Conservation (phyloP, 257 asterid species). For the Verbascum thapsus region DNA sequence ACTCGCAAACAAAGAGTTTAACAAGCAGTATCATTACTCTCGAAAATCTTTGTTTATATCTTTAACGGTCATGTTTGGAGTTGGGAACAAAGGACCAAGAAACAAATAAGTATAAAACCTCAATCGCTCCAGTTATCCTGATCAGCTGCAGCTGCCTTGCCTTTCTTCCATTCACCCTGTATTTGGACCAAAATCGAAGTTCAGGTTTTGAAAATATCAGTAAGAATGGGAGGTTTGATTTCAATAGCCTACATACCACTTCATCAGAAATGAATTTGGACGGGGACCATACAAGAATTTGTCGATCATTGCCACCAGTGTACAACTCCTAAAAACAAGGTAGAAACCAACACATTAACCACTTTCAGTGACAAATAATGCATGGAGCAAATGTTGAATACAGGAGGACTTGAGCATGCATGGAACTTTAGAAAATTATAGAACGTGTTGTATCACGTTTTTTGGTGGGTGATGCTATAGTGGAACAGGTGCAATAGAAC, state of each 20-base stretch:
- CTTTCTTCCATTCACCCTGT: conserved; percentile 64
- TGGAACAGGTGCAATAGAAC: no score
- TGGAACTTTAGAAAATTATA: no score
- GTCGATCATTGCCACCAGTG: conserved; percentile 79
- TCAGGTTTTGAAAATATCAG: conserved; percentile 4
- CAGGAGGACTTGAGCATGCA: no score
- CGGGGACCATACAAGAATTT: conserved; percentile 95
- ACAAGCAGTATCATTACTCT: no score
- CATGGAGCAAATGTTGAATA: no score
- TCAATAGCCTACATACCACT: conserved; percentile 48
- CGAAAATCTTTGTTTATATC: not conserved
- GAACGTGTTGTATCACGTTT: no score
- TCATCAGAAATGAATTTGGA: conserved; percentile 47
- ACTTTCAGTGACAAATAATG: no score
- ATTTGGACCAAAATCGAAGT: conserved; percentile 16
- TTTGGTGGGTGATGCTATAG: no score
- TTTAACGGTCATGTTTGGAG: conserved; percentile 2
- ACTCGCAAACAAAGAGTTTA: no score
- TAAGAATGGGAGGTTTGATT: not conserved
- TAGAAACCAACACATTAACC: conserved; percentile 5
- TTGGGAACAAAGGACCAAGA: not conserved
- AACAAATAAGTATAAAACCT: conserved; percentile 29
- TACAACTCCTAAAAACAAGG: conserved; percentile 63
- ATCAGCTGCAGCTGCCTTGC: conserved; percentile 49
- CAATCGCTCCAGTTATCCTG: conserved; percentile 94